Evolutionary conservation across 1,284 basidiomycete genomes (phyloP), one percentile per base, ranked within the genome.

Genomic region (Boletellus deceptivus): DNA sequence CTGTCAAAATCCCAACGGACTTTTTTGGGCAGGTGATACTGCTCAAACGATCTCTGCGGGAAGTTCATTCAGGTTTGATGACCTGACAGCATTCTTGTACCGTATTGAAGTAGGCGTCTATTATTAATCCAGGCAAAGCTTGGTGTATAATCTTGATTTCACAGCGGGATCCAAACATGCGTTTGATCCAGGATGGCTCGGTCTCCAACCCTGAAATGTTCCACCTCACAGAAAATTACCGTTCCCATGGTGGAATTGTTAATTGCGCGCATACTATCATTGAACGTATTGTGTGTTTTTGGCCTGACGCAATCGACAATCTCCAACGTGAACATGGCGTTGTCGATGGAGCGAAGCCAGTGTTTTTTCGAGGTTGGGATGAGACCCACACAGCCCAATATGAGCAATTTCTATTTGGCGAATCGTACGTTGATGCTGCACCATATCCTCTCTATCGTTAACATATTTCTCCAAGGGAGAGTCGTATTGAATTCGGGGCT

Each of bases 21-120:
- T 86, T 20, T 88, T 89, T 60, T 90, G 84, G 83, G 87, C 87
- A 0, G 88, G 87, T 0, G 87, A 90, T 59, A 90, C 88, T 0
- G 86, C 87, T 0, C 87, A 90, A 57, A 86, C 86, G 0, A 89
- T 90, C 17, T 82, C 83, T 0, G 75, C 79, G 1, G 87, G 86
- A 0, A 86, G 83, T 50, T 79, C 83, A 0, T 89, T 90, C 58
- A 69, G 82, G 13, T 90, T 90, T 63, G 71, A 85, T 54, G 86
- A 89, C 39, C 62, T 90, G 49, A 89, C 84, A 56, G 76, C 85
- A 0, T 84, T 85, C 58, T 57, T 88, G 24, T 78, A 79, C 51
- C 73, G 79, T 22, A 63, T 80, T 0, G 82, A 89, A 70, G 85
- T 81, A 49, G 25, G 65, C 0, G 7, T 0, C 6, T 8, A 2